Percentiles rank a stretch among this genome's conserved stretches.
These are phyloP conservation scores for Colletotrichum acutatum DNA, from an alignment of 2,329 filamentous ascomycete genomes.

Conservation along the genomic window DNA sequence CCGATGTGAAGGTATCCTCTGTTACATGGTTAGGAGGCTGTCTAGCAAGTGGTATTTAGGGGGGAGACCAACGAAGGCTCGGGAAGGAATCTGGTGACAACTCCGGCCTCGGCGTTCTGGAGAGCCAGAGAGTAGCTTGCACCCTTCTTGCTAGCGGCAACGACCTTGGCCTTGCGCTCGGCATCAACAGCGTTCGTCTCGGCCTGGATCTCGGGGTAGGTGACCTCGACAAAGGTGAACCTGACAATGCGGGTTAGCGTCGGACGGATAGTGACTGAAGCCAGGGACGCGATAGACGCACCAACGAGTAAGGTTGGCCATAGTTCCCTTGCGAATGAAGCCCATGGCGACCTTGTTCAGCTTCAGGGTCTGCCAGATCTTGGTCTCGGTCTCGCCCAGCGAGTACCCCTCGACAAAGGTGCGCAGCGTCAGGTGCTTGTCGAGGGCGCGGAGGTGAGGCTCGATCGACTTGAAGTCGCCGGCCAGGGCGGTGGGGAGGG, in stretches of 20 bases:
- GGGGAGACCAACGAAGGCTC: slow-evolving; percentile 77
- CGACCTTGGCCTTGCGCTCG: slow-evolving; percentile 75
- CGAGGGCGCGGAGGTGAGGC: slow-evolving; percentile 77
- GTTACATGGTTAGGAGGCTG: background rate
- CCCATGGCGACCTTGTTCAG: slow-evolving; percentile 86
- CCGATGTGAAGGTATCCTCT: slow-evolving; percentile 83
- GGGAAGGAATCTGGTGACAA: slow-evolving; percentile 91
- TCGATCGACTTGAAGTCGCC: slow-evolving; percentile 87
- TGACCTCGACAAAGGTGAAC: slow-evolving; percentile 84
- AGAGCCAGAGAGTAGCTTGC: slow-evolving; percentile 91
- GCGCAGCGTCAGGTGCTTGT: slow-evolving; percentile 87
- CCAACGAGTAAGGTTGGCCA: slow-evolving; percentile 86
- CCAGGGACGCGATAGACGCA: background rate
- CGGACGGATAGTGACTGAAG: background rate
- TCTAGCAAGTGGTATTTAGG: background rate
- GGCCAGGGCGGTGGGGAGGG: slow-evolving; percentile 61
- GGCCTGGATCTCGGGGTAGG: slow-evolving; percentile 78
- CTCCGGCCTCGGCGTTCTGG: slow-evolving; percentile 85
- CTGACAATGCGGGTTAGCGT: slow-evolving; percentile 19
- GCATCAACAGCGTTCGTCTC: slow-evolving; percentile 78
- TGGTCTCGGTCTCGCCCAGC: slow-evolving; percentile 80
- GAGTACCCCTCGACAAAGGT: slow-evolving; percentile 87
- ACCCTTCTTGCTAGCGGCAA: slow-evolving; percentile 77
- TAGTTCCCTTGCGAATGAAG: slow-evolving; percentile 80
- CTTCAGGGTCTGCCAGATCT: slow-evolving; percentile 85